phyloP scores from a whole-genome alignment of 2,329 filamentous ascomycete species.

The Phialocephala subalpina region DNA sequence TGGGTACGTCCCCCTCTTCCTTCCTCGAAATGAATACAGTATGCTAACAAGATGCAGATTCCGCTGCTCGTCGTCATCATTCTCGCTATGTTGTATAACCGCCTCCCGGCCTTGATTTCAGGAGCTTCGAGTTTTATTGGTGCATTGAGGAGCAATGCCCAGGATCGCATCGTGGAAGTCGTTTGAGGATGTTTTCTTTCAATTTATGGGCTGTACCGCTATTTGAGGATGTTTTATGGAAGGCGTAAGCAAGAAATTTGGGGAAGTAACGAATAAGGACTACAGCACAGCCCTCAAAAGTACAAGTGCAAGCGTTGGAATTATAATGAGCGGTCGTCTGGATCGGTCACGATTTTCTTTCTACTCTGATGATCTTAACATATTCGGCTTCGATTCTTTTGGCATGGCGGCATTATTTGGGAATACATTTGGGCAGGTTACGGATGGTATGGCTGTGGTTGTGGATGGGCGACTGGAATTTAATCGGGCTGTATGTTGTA shows the following conservation, averaged over 20 bases:
- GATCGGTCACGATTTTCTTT: conserved; percentile 1
- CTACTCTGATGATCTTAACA: neutral
- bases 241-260: neutral
- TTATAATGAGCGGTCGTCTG: neutral
- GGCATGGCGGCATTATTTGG: conserved; percentile 3
- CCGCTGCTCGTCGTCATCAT: conserved; percentile 58
- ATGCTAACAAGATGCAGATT: conserved; percentile 49
- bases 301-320: neutral
- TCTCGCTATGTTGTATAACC: conserved; percentile 58
- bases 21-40: conserved; percentile 6
- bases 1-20: conserved; percentile 59
- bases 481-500: conserved; percentile 10
- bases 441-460: neutral
- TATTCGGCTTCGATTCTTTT: neutral
- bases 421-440: neutral
- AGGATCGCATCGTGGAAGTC: conserved; percentile 40
- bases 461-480: neutral
- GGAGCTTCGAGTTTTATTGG: conserved; percentile 32
- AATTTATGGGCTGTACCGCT: neutral
- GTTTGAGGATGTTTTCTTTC: conserved; percentile 21
- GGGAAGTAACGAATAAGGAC: neutral
- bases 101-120: conserved; percentile 55
- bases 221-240: neutral
- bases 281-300: neutral
- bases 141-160: conserved; percentile 29